Conservation (phyloP, 768 basidiomycete species). For the Rhizopogon roseolus region DNA sequence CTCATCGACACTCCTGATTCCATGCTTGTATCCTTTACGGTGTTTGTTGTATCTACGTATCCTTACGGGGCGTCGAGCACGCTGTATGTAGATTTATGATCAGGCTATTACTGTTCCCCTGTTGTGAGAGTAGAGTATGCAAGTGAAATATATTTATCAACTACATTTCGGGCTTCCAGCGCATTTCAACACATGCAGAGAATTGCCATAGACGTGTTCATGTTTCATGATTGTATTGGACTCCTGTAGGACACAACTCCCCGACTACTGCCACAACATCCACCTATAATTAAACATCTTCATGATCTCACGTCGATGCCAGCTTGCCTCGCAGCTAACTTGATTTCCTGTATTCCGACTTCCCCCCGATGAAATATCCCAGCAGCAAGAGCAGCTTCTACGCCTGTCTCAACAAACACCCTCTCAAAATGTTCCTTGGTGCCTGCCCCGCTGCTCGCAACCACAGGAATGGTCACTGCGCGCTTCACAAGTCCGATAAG, state of each 20-base stretch:
- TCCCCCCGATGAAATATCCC: conserved; percentile 95
- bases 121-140: neutral
- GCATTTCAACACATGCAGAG: too few relatives aligned
- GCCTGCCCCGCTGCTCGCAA: conserved; percentile 95
- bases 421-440: conserved; percentile 77
- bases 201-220: too few relatives aligned
- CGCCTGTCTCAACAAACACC: conserved; percentile 74
- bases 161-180: neutral
- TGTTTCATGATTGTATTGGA: too few relatives aligned
- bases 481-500: conserved; percentile 71
- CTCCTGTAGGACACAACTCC: neutral
- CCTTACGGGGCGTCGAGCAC: conserved; percentile 20
- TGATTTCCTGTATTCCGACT: conserved; percentile 81
- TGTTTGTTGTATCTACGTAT: conserved; percentile 28
- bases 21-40: conserved; percentile 27
- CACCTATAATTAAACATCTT: neutral
- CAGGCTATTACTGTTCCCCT: conserved; percentile 12
- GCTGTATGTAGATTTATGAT: conserved; percentile 29
- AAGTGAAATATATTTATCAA: neutral
- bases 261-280: neutral
- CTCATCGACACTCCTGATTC: conserved; percentile 2
- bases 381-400: conserved; percentile 91
- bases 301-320: conserved; percentile 44
- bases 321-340: conserved; percentile 44
- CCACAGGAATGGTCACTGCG: conserved; percentile 83